These are phyloP conservation scores for Moringa oleifera DNA, from an alignment of 345 rosid genomes.

Conservation along the genomic window DNA sequence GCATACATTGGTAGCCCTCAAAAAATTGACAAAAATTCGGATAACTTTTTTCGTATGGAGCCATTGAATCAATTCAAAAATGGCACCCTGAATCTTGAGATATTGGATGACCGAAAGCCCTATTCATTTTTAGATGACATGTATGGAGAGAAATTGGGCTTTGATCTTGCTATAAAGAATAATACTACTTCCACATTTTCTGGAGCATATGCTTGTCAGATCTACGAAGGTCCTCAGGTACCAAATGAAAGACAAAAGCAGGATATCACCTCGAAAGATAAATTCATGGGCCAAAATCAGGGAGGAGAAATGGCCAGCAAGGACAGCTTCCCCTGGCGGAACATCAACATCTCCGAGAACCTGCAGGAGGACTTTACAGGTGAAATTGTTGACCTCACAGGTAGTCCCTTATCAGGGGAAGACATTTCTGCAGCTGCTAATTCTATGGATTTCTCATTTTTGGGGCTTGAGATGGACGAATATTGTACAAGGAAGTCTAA, in stretches of 20 bases:
- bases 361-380: constrained; percentile 38
- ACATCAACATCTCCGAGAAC: constrained; percentile 24
- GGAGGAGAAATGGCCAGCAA: constrained; percentile 24
- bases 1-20: constrained; percentile 23
- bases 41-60: constrained; percentile 34
- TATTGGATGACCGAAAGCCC: constrained; percentile 23
- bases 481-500: constrained; percentile 40
- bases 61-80: constrained; percentile 32
- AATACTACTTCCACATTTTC: constrained; percentile 23
- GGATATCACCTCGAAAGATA: constrained; percentile 23
- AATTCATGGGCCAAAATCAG: constrained; percentile 23
- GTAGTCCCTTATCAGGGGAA: constrained; percentile 27
- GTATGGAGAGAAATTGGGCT: constrained; percentile 31
- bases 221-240: constrained; percentile 15
- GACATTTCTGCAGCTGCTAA: constrained; percentile 28
- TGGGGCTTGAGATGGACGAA: constrained; percentile 34
- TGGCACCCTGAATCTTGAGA: constrained; percentile 31
- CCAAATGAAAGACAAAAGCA: constrained; percentile 23
- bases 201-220: constrained; percentile 15
- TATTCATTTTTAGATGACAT: constrained; percentile 30
- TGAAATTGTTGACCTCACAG: constrained; percentile 49
- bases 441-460: constrained; percentile 27
- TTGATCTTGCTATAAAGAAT: constrained; percentile 22
- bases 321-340: constrained; percentile 24
- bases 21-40: constrained; percentile 28